Evolutionary conservation across 352 stramenopile genomes (phyloP).

Genomic region (Phytophthora agathidicida): DNA sequence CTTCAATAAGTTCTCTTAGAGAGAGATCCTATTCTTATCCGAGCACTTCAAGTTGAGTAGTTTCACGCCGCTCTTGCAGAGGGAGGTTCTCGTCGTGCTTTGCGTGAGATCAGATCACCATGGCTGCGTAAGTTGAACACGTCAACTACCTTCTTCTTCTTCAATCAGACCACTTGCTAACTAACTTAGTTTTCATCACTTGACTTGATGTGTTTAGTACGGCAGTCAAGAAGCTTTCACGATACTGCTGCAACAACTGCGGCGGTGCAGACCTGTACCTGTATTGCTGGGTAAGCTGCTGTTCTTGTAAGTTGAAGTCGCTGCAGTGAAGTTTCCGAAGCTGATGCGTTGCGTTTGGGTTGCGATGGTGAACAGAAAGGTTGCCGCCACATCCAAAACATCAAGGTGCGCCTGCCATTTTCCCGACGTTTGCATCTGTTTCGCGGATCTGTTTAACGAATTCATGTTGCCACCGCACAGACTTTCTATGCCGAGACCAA

Average conservation of each 20-base stretch:
- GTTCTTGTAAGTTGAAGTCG: neutral
- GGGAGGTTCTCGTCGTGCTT: neutral
- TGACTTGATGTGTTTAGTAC: constrained; percentile 24
- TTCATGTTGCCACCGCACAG: constrained; percentile 22
- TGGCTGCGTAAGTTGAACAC: constrained; percentile 23
- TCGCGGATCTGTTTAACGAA: too few species aligned
- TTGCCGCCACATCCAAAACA: constrained; percentile 70
- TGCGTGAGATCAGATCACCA: constrained; percentile 11
- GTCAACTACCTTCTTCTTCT: neutral
- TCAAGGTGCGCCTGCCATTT: constrained; percentile 48
- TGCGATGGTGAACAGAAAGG: constrained; percentile 55
- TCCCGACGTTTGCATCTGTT: neutral
- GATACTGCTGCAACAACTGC: constrained; percentile 64
- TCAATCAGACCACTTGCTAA: constrained; percentile 1
- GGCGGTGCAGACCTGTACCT: constrained; percentile 67
- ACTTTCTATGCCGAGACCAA: constrained; percentile 65
- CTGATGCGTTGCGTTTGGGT: constrained; percentile 5
- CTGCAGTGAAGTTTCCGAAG: neutral
- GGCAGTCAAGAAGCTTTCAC: constrained; percentile 58
- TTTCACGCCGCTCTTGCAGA: constrained; percentile 6
- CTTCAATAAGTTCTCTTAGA: constrained; percentile 15
- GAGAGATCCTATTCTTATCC: constrained; percentile 22
- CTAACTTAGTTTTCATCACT: neutral
- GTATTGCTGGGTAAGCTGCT: constrained; percentile 60
- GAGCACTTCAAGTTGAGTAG: constrained; percentile 8